Base-by-base conservation (phyloP, 2,329 filamentous ascomycete genomes). In the Pseudogymnoascus sp. region DNA sequence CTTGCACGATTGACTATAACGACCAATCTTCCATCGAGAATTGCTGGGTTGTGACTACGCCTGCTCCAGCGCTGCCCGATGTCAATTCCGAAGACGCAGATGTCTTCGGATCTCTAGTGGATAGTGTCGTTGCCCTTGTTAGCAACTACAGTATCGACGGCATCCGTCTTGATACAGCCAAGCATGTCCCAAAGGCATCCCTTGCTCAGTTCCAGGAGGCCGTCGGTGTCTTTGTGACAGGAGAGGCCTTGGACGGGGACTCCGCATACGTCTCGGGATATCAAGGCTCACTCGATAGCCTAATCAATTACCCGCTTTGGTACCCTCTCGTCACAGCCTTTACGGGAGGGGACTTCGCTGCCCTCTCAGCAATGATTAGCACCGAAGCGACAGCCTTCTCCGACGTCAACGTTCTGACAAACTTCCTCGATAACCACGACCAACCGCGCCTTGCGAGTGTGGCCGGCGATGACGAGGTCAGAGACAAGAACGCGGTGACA, bases 221-320 rank as follows among this genome's bases (percentile, higher is more conserved):
- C 0, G 77, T 83, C 0, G 83, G 82, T 5, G 80, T 85, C 2
- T 87, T 83, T 72, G 77, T 78, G 2, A 76, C 86, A 13, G 84
- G 85, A 8, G 85, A 87, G 69, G 84, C 87, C 2, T 80, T 78
- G 60, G 76, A 83, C 35, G 83, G 82, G 35, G 74, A 80, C 66
- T 4, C 65, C 76, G 75, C 69, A 11, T 75, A 74, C 33, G 74
- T 77, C 64, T 81, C 79, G 67, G 67, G 69, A 31, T 81, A 78
- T 65, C 78, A 80, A 65, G 69, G 76, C 11, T 74, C 76, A 63
- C 64, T 82, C 17, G 71, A 73, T 19, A 77, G 79, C 47, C 70
- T 81, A n/a, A 71, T 79, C 28, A 81, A 82, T 68, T 82, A 79
- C 63, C 74, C 77, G 0, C 68, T 74, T 28, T 78, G 77, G 31